phyloP scores from a whole-genome alignment of 2,329 filamentous ascomycete genomes.

The Penicillium sp. region DNA sequence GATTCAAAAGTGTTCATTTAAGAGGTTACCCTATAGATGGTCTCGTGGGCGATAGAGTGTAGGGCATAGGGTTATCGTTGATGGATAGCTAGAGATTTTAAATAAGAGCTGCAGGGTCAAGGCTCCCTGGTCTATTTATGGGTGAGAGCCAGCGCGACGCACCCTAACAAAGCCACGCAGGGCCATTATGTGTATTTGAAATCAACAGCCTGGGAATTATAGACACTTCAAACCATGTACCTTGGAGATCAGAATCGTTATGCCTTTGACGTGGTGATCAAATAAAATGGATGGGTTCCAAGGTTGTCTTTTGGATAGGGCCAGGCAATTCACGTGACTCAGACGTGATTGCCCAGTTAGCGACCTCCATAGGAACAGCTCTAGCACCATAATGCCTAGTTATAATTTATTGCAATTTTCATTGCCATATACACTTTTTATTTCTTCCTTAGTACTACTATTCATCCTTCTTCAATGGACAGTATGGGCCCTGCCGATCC shows the following conservation, averaged over 20 bases:
- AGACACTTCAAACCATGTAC: too few species aligned
- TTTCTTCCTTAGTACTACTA: neutral
- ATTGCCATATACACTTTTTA: too few species aligned
- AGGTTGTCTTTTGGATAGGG: neutral
- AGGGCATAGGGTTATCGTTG: neutral
- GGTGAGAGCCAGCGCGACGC: neutral
- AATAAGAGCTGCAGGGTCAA: too few species aligned
- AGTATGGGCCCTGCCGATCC: neutral
- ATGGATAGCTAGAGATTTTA: neutral
- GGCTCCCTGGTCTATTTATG: neutral
- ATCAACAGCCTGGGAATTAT: fast-evolving
- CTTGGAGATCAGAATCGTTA: too few species aligned
- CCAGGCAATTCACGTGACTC: neutral
- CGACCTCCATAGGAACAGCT: too few species aligned
- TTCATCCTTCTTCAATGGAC: neutral
- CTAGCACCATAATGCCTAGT: neutral
- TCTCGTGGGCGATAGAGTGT: neutral
- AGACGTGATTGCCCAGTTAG: neutral
- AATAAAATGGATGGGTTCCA: neutral
- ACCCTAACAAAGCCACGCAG: neutral
- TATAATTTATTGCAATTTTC: neutral
- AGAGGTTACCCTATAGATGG: neutral
- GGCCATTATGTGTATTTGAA: neutral
- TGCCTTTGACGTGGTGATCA: neutral
- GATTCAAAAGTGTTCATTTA: neutral